Conservation (phyloP, 345 rosid species). For the Barbarea vulgaris region DNA sequence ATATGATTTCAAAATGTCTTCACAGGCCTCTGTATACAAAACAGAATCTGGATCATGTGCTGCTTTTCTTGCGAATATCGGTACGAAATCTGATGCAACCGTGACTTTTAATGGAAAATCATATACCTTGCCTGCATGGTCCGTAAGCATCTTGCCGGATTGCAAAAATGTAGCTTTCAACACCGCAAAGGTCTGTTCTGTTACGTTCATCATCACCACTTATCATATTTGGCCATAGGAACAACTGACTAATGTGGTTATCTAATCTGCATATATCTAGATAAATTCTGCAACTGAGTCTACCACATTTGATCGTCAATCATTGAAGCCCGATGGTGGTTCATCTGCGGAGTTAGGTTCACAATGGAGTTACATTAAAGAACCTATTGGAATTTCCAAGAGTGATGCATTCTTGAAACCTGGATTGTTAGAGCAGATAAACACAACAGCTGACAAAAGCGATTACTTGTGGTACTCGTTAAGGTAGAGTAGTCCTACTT, state of each 20-base stretch:
- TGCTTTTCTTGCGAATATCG: slow-evolving; percentile 85
- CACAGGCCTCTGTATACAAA: slow-evolving; percentile 79
- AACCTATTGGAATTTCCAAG: slow-evolving; percentile 85
- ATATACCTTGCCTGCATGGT: slow-evolving; percentile 87
- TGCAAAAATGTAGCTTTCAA: slow-evolving; percentile 87
- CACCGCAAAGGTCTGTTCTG: slow-evolving; percentile 80
- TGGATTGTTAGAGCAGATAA: slow-evolving; percentile 86
- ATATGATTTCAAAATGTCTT: background rate
- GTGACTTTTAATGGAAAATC: slow-evolving; percentile 70
- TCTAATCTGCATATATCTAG: slow-evolving; percentile 45
- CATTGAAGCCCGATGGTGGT: slow-evolving; percentile 47
- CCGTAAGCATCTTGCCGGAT: slow-evolving; percentile 96
- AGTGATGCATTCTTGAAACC: slow-evolving; percentile 55
- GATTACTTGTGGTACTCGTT: slow-evolving; percentile 94
- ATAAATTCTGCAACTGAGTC: slow-evolving; percentile 65
- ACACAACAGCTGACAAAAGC: slow-evolving; percentile 81
- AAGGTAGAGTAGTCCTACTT: slow-evolving; percentile 50
- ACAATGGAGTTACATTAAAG: slow-evolving; percentile 76
- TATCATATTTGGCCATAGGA: background rate
- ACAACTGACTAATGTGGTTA: slow-evolving; percentile 9
- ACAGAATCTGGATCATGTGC: slow-evolving; percentile 69
- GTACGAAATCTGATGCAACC: slow-evolving; percentile 58
- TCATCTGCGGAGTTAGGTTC: slow-evolving; percentile 53
- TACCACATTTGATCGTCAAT: slow-evolving; percentile 53
- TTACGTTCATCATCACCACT: slow-evolving; percentile 2